A percentile compares a stretch with the other conserved stretches of the same genome.
Evolutionary conservation across 2,329 filamentous ascomycete genomes (phyloP).

Genomic region (Colletotrichum abscissum): DNA sequence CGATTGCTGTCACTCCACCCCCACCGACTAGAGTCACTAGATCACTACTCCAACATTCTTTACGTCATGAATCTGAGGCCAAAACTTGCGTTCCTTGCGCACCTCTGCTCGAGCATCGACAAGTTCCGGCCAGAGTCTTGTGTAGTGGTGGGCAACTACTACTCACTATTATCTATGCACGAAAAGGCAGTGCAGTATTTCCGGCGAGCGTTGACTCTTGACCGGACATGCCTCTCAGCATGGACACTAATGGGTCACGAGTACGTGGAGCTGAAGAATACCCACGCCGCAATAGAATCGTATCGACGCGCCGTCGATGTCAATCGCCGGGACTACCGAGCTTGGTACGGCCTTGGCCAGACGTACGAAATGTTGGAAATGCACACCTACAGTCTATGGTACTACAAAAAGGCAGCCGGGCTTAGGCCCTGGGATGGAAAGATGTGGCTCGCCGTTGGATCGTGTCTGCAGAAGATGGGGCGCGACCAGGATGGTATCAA

Average conservation of each 20-base stretch:
- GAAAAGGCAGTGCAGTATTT: conserved; percentile 99
- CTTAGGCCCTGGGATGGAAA: conserved; percentile 96
- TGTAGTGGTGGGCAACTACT: conserved; percentile 97
- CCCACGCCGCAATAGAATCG: conserved; percentile 95
- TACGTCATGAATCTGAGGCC: conserved; percentile 91
- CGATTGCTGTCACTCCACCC: conserved; percentile 82
- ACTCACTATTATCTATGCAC: conserved; percentile 91
- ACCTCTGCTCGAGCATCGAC: conserved; percentile 90
- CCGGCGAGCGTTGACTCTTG: conserved; percentile 88
- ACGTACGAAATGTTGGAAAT: conserved; percentile 98
- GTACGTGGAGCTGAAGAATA: conserved; percentile 98
- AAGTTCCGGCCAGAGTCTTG: conserved; percentile 98
- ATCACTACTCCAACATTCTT: conserved; percentile 97
- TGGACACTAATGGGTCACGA: conserved; percentile 99
- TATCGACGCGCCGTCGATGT: conserved; percentile 96
- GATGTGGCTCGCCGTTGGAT: conserved; percentile 98
- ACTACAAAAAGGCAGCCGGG: conserved; percentile 95
- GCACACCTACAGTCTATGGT: conserved; percentile 97
- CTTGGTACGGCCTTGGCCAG: conserved; percentile 97
- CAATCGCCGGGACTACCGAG: conserved; percentile 94
- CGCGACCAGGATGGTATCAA: conserved; percentile 92
- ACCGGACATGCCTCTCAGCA: conserved; percentile 89
- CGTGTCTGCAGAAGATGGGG: conserved; percentile 90
- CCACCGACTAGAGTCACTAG: conserved; percentile 85
- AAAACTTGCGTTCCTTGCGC: conserved; percentile 91